Percentiles rank a stretch among this genome's conserved stretches.
Evolutionary conservation across 208 protist species (phyloP).

Genomic region (Wallacemonas sp.): DNA sequence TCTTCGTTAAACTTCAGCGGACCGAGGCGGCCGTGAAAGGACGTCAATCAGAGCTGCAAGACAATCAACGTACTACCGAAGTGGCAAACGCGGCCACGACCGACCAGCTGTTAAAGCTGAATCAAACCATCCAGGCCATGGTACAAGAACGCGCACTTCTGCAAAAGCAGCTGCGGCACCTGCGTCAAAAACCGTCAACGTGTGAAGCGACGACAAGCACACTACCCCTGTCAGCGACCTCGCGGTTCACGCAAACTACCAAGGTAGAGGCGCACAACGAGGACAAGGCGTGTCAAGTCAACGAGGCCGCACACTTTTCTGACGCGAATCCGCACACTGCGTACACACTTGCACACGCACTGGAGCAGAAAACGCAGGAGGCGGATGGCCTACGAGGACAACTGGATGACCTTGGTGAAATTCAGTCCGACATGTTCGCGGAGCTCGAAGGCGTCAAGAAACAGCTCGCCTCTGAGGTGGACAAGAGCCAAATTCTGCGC

Average conservation of each 20-base stretch:
- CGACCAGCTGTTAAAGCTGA: slow-evolving; percentile 3
- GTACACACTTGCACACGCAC: slow-evolving; percentile 35
- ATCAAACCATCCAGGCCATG: slow-evolving; percentile 14
- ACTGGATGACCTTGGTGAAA: slow-evolving; percentile 51
- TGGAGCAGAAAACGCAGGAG: slow-evolving; percentile 73
- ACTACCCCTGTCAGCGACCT: background rate
- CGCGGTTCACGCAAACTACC: slow-evolving; percentile 1
- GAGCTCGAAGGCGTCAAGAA: slow-evolving; percentile 47
- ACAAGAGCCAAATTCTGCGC: slow-evolving; percentile 32
- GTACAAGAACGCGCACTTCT: slow-evolving; percentile 3
- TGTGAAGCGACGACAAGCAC: background rate
- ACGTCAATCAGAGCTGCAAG: slow-evolving; percentile 34
- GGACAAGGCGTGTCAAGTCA: slow-evolving; percentile 45
- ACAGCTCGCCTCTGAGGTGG: slow-evolving; percentile 43
- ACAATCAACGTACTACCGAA: slow-evolving; percentile 29
- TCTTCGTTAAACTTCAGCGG: slow-evolving; percentile 53
- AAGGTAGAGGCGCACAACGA: background rate
- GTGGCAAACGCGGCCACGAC: slow-evolving; percentile 2
- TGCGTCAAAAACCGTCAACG: background rate
- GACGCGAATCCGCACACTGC: slow-evolving; percentile 35
- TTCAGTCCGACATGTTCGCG: slow-evolving; percentile 46
- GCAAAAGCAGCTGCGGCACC: slow-evolving; percentile 3
- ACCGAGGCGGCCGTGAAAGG: slow-evolving; percentile 46
- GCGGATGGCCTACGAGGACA: slow-evolving; percentile 57
- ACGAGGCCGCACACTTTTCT: slow-evolving; percentile 18